phyloP scores from a whole-genome alignment of 768 basidiomycete species.

The Calvatia gigantea region DNA sequence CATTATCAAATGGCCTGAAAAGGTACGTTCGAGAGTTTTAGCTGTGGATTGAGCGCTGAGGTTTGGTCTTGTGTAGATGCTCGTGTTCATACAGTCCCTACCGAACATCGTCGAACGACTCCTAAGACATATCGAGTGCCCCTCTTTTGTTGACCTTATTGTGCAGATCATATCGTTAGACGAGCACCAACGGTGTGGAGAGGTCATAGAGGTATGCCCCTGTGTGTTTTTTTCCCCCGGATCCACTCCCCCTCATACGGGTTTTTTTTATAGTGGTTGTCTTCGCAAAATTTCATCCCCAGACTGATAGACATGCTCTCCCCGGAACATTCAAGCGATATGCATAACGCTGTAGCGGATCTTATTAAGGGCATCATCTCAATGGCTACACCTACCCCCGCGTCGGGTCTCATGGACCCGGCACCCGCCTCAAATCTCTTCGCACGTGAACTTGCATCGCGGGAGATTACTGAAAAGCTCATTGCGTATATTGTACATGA shows the following conservation, averaged over 20 bases:
- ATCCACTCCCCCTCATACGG: constrained; percentile 6
- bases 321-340: constrained; percentile 66
- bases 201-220: constrained; percentile 80
- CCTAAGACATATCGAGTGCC: constrained; percentile 81
- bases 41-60: constrained; percentile 17
- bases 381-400: constrained; percentile 86
- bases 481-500: constrained; percentile 75
- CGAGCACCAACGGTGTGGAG: constrained; percentile 75
- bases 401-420: constrained; percentile 66
- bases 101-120: constrained; percentile 79
- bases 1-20: constrained; percentile 81
- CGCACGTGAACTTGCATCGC: constrained; percentile 80
- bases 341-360: constrained; percentile 86
- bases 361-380: constrained; percentile 93
- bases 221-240: constrained; percentile 21
- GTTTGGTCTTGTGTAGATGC: constrained; percentile 61
- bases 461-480: constrained; percentile 66
- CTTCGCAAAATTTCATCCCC: constrained; percentile 76
- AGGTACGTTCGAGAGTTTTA: constrained; percentile 53
- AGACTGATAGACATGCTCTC: constrained; percentile 81
- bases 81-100: constrained; percentile 84
- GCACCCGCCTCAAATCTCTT: constrained; percentile 82
- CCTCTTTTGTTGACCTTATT: constrained; percentile 88
- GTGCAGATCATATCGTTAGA: constrained; percentile 88
- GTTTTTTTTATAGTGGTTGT: constrained; percentile 71